Base-by-base conservation (phyloP, 2,329 filamentous ascomycete species). In the Xylariaceae sp. region DNA sequence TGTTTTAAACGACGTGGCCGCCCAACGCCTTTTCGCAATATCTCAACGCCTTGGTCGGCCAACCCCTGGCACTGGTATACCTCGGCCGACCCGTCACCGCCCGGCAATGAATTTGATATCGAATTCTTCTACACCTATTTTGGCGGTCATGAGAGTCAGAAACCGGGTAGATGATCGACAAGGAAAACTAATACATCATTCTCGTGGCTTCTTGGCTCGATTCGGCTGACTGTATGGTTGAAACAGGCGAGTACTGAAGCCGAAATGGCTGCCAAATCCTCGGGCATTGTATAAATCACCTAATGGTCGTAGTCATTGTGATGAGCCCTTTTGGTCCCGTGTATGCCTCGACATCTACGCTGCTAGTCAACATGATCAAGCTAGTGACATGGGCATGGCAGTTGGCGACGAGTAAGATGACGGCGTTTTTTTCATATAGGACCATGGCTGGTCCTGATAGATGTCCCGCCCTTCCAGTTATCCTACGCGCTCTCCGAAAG, bases 61-160 rank as follows among this genome's bases (percentile, higher is more conserved):
- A 72, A 40, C 78, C 78, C 0, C 65, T 80, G 0, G 78, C 78
- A 0, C 68, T 80, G 0, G 72, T 74, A 12, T 76, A 79, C 14
- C 8, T 9, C 37, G 9, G 24, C 23, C 21, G 54, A 70, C 41
- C 56, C 60, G 0, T 54, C n/a, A 0, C 31, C 41, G 2, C 43
- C 48, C 29, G 40, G 40, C 9, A 39, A 63, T 11, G 56, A 66
- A 14, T 50, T 73, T 3, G 58, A 68, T 21, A 56, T 71, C 4
- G 56, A 62, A 31, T 46, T 52, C 23, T 39, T 74, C 12, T 67
- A 69, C 39, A 73, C 71, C 0, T 69, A 63, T 59, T 71, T 70
- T 31, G 48, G 41, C 1, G 53, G 31, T 0, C 2, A 56, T 3
- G 44, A 62, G 5, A 24, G 56, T 3, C 45, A 59, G 16, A 1